Conservation (phyloP, 2,329 filamentous ascomycete genomes). For the Fusarium compactum region DNA sequence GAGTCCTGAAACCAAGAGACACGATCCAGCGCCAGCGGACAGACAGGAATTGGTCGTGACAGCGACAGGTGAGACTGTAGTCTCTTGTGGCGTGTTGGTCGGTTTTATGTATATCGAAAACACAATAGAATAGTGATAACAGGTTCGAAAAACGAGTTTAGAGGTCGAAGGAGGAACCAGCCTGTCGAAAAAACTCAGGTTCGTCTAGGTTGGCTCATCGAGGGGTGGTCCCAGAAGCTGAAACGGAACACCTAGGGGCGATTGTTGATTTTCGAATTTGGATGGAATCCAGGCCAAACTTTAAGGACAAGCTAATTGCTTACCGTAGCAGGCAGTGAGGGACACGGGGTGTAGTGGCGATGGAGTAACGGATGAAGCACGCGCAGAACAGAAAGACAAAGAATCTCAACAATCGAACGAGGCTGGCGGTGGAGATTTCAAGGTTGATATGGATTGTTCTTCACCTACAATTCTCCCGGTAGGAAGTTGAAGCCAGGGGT, state of each 20-base stretch:
- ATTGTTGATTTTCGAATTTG: slow-evolving; percentile 31
- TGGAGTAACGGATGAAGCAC: slow-evolving; percentile 9
- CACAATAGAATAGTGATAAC: slow-evolving; percentile 11
- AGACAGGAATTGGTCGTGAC: slow-evolving; percentile 38
- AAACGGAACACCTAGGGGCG: slow-evolving; percentile 36
- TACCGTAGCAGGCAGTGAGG: not conserved
- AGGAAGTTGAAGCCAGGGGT: slow-evolving; percentile 44
- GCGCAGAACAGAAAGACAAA: slow-evolving; percentile 18
- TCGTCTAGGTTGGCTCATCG: slow-evolving; percentile 38
- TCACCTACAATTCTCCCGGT: slow-evolving; percentile 21
- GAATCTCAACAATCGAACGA: slow-evolving; percentile 36
- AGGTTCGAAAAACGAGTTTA: slow-evolving; percentile 13
- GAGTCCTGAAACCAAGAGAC: slow-evolving; percentile 44
- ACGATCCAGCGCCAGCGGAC: slow-evolving; percentile 42
- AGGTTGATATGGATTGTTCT: slow-evolving; percentile 30
- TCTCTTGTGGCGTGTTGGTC: slow-evolving; percentile 34
- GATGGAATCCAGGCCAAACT: slow-evolving; percentile 41
- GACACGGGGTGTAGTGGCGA: slow-evolving; percentile 9
- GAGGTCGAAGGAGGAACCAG: slow-evolving; percentile 25
- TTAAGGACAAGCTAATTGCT: slow-evolving; percentile 30
- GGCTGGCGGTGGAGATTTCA: slow-evolving; percentile 42
- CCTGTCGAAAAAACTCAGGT: slow-evolving; percentile 34
- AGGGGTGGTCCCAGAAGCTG: slow-evolving; percentile 42
- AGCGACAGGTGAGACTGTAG: slow-evolving; percentile 26
- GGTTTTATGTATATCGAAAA: slow-evolving; percentile 14